Evolutionary conservation across 345 rosid genomes (phyloP), one percentile per base, ranked within the genome.

Genomic region (Eucalyptus cloeziana): DNA sequence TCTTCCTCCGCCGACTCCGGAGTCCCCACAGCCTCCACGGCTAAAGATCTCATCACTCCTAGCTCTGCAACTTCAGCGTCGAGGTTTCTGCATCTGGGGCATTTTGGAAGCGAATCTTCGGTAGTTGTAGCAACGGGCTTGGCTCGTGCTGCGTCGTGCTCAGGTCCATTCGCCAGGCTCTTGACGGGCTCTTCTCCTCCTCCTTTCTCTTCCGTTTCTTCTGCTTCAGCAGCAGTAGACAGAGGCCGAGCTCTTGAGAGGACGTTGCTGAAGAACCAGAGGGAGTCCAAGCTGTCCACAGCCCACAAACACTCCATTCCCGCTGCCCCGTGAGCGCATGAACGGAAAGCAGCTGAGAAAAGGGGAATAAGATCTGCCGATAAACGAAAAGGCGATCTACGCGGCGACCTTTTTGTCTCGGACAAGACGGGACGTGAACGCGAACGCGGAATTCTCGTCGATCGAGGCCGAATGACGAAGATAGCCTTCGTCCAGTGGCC

Each of bases 251-350:
- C 22, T 50, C 24, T 16, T 8, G 88, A 89, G 58, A 91, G 50
- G 49, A 88, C 43, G 81, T 87, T 89, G 88, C 85, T 8, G 92
- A 90, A 92, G 91, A 90, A 91, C 92, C 93, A 92, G 30, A 76
- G 83, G 37, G 47, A 76, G 47, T 40, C 83, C 47, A 76, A 76
- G 83, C 47, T 37, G 27, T 76, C 83, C 27, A 76, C 83, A 21
- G 15, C 83, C 83, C 83, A 0, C 83, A 24, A 2, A 22, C 47
- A 3, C 83, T 76, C 83, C 83, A 76, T 76, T 67, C 76, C 7
- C 69, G 21, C 76, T 27, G 31, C 76, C 76, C 71, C 37, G 37
- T 64, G 37, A 64, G 76, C 37, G 21, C 76, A n/a, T 30, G 76
- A 7, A n/a, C 8, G 14, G 37, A 56, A 27, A 60, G 69, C 31